These are phyloP conservation scores for Komagataella mondaviorum DNA, from an alignment of 805 yeast species.

Conservation along the genomic window DNA sequence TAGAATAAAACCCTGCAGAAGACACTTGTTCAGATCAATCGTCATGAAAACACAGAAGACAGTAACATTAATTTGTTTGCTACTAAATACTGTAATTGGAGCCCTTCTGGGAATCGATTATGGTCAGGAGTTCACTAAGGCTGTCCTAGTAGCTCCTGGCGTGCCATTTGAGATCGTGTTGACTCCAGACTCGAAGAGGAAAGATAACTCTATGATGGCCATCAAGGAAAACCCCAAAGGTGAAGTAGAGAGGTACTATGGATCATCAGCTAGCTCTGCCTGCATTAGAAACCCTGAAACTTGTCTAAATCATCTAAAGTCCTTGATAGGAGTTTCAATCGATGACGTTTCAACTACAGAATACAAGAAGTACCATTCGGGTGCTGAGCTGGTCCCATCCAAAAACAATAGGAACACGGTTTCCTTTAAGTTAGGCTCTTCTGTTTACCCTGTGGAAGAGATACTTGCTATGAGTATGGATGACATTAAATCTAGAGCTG, in stretches of 20 bases:
- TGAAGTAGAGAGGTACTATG: slow-evolving; percentile 61
- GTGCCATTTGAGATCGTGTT: slow-evolving; percentile 78
- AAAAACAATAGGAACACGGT: slow-evolving; percentile 37
- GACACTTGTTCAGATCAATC: neutral
- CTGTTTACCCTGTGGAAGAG: slow-evolving; percentile 54
- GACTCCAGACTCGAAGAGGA: slow-evolving; percentile 84
- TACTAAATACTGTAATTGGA: slow-evolving; percentile 15
- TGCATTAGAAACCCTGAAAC: slow-evolving; percentile 64
- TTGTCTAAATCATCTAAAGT: slow-evolving; percentile 55
- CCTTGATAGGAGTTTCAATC: slow-evolving; percentile 52
- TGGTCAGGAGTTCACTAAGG: slow-evolving; percentile 81
- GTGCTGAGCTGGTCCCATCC: slow-evolving; percentile 30
- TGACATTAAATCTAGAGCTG: slow-evolving; percentile 54
- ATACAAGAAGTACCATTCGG: slow-evolving; percentile 48
- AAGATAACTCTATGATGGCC: slow-evolving; percentile 72
- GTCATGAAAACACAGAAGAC: neutral
- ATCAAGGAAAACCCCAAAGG: slow-evolving; percentile 29
- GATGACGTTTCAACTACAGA: slow-evolving; percentile 29
- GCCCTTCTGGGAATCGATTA: slow-evolving; percentile 82
- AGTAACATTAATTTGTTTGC: slow-evolving; percentile 1
- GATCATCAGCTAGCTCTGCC: slow-evolving; percentile 57
- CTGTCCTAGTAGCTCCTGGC: slow-evolving; percentile 83
- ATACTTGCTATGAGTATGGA: slow-evolving; percentile 69
- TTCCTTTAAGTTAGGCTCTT: slow-evolving; percentile 36
- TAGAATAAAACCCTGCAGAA: neutral